Percentiles rank a stretch among this genome's conserved stretches.
Evolutionary conservation across 495 filamentous ascomycete species (phyloP).

Genomic region (Penicillium antarcticum): DNA sequence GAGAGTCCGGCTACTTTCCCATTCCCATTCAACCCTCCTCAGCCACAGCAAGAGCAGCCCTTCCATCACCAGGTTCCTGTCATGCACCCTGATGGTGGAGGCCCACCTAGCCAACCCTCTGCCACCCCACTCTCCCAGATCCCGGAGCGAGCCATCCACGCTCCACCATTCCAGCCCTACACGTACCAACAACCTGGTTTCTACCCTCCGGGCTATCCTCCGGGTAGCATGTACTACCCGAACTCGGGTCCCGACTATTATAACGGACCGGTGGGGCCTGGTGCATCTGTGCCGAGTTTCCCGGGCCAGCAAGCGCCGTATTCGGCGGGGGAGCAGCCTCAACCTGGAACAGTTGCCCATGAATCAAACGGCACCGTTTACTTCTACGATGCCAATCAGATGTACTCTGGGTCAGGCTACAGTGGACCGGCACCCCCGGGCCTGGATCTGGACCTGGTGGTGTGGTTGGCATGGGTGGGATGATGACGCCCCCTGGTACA

Average conservation of each 20-base stretch:
- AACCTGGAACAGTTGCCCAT: slow-evolving; percentile 76
- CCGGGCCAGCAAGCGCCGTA: slow-evolving; percentile 45
- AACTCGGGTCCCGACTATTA: slow-evolving; percentile 38
- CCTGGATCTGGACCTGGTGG: slow-evolving; percentile 50
- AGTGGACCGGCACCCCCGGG: slow-evolving; percentile 34
- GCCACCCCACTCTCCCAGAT: slow-evolving; percentile 93
- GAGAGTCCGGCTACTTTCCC: slow-evolving; percentile 74
- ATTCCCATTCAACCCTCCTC: slow-evolving; percentile 64
- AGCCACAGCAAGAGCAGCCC: slow-evolving; percentile 73
- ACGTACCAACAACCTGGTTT: slow-evolving; percentile 58
- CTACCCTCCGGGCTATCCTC: slow-evolving; percentile 57
- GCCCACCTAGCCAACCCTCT: slow-evolving; percentile 70
- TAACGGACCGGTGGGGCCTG: slow-evolving; percentile 46
- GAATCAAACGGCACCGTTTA: slow-evolving; percentile 95
- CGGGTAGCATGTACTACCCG: slow-evolving; percentile 55
- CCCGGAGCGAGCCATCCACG: slow-evolving; percentile 90
- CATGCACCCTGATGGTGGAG: slow-evolving; percentile 1
- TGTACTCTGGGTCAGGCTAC: slow-evolving; percentile 49
- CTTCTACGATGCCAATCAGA: slow-evolving; percentile 79
- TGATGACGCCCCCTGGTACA: slow-evolving; percentile 70
- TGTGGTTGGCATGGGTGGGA: slow-evolving; percentile 71
- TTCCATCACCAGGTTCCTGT: slow-evolving; percentile 86
- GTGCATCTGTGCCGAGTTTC: slow-evolving; percentile 56
- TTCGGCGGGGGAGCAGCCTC: slow-evolving; percentile 45
- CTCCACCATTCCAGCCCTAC: slow-evolving; percentile 85